Conservation (phyloP, 106 monocot genomes). For the Alisma plantagoaquatica region DNA sequence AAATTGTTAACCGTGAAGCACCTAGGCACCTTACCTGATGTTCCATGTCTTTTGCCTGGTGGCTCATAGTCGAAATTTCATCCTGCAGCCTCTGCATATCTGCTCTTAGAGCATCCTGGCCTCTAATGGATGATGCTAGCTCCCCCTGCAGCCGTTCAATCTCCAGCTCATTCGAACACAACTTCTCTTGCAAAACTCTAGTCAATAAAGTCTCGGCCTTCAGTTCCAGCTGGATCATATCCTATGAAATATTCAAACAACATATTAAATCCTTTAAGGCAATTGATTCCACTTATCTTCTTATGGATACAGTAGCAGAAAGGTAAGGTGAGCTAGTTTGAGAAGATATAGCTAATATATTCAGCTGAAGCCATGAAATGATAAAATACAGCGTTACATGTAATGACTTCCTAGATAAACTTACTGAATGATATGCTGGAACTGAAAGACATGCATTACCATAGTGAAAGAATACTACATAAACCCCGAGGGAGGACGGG, state of each 20-base stretch:
- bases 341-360: neutral
- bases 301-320: neutral
- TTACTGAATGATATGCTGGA: no score
- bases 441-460: no score
- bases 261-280: constrained; percentile 1
- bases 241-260: constrained; percentile 24
- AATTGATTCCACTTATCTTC: neutral
- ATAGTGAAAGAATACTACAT: no score
- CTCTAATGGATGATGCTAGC: constrained; percentile 50
- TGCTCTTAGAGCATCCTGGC: constrained; percentile 25
- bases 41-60: constrained; percentile 49
- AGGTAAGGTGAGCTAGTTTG: neutral
- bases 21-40: constrained; percentile 71
- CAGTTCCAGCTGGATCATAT: constrained; percentile 46
- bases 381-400: neutral
- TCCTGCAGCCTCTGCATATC: constrained; percentile 52
- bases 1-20: no score
- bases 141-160: constrained; percentile 51
- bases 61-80: constrained; percentile 58
- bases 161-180: constrained; percentile 54
- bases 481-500: no score
- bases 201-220: constrained; percentile 61
- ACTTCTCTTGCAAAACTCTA: constrained; percentile 46
- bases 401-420: no score
- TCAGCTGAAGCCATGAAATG: neutral